Percentiles rank a stretch among this genome's conserved stretches.
These are phyloP conservation scores for Arctium lappa DNA, from an alignment of 129 eudicot species.

Conservation along the genomic window DNA sequence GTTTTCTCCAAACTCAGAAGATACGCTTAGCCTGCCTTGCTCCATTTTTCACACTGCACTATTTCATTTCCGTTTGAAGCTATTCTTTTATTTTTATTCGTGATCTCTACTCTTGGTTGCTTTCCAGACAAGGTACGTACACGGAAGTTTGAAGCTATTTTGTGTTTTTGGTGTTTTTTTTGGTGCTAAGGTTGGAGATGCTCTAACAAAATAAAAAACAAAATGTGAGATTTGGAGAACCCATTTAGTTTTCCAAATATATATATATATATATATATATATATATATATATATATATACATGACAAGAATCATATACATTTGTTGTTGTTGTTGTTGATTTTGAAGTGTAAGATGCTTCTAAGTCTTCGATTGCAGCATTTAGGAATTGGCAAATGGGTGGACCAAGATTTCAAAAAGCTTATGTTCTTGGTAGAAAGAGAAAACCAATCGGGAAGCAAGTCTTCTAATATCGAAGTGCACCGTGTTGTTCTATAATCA, in stretches of 20 bases:
- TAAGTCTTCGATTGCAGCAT: constrained; percentile 68
- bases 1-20: no score
- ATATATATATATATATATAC: no score
- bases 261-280: no score
- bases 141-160: constrained; percentile 81
- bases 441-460: constrained; percentile 65
- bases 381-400: constrained; percentile 86
- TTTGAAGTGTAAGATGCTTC: constrained; percentile 85
- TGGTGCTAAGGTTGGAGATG: no score
- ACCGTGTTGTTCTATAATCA: neutral
- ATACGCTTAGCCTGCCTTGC: no score
- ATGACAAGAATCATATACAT: neutral
- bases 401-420: constrained; percentile 79
- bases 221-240: constrained; percentile 8
- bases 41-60: no score
- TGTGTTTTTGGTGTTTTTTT: no score
- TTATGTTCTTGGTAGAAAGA: constrained; percentile 78
- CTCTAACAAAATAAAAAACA: constrained; percentile 85
- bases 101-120: constrained; percentile 73
- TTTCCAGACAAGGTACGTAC: constrained; percentile 72
- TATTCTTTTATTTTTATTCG: no score
- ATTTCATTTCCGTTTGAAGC: no score
- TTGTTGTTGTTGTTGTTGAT: constrained; percentile 10
- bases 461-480: neutral
- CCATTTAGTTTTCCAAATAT: constrained; percentile 35